Evolutionary conservation across 768 basidiomycete species (phyloP).

Genomic region (Clathrus columnatus): DNA sequence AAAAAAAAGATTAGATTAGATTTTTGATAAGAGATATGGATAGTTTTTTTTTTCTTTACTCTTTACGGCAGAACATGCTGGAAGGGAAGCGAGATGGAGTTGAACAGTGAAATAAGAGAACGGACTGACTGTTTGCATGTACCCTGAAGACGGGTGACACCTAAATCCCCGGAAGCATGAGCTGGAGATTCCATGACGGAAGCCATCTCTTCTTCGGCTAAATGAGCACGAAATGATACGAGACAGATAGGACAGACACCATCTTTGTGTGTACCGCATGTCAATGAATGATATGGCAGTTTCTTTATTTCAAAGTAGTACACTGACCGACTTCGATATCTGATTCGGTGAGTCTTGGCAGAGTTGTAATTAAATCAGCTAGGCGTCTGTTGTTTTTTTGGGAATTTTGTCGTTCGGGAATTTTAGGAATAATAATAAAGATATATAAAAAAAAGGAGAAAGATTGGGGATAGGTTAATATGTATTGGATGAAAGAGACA

Average conservation of each 20-base stretch:
- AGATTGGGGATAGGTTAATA: background rate
- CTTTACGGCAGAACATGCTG: conserved; percentile 65
- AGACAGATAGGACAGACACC: conserved; percentile 70
- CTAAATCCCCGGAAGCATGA: conserved; percentile 56
- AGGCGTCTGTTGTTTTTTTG: no score
- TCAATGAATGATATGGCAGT: no score
- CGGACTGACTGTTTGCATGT: conserved; percentile 34
- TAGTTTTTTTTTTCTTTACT: no score
- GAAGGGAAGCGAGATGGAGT: background rate
- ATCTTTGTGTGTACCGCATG: conserved; percentile 40
- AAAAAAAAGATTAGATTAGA: no score
- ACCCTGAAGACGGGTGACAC: conserved; percentile 60
- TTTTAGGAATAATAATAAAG: no score
- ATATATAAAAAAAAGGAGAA: background rate
- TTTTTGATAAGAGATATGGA: no score
- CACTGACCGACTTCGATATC: conserved; percentile 26
- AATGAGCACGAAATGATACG: conserved; percentile 52
- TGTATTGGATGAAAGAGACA: background rate
- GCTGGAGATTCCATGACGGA: conserved; percentile 73
- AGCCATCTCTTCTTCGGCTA: conserved; percentile 70
- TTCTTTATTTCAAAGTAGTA: no score
- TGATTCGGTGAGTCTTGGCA: conserved; percentile 44
- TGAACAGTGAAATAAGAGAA: background rate
- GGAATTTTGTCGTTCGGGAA: no score
- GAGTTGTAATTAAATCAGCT: conserved; percentile 31